Evolutionary conservation across 495 filamentous ascomycete genomes (phyloP), one percentile per base, ranked within the genome.

Genomic region (Aspergillus diversus): DNA sequence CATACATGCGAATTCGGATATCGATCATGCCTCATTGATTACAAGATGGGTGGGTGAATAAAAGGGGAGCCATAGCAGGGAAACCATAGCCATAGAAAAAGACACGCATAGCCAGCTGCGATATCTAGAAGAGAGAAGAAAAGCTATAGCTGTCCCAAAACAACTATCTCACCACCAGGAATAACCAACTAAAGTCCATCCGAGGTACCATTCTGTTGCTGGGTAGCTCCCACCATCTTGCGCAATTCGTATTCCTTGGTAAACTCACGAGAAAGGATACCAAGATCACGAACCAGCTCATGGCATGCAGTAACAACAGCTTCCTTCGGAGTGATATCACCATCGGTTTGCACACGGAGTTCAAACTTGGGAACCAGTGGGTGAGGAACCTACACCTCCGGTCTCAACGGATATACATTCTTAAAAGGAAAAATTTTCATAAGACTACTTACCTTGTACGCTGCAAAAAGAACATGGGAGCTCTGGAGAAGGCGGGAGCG

Each of bases 211-310:
- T 70, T 72, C 64, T 80, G 71, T 47, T 80, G 77, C 63, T 77
- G 70, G 52, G 75, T 73, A 43, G 85, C 88, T 15, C 87, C 86
- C 31, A 90, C 90, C 82, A 94, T 96, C 81, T 94, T 96, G 67
- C 93, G 89, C 60, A 97, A 81, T 66, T 97, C 93, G 71, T 87
- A 96, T 77, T 99, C 96, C 73, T 96, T 96, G 52, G 92, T 96
- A 75, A 99, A 97, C 69, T 96, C 90, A 55, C 91, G 87, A 39
- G 87, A 89, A 27, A 98, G 74, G 55, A 86, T 86, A 31, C 85
- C 89, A 61, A 96, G 82, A 59, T 92, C 87, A 57, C 84, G 80
- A 56, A 99, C 90, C 27, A 97, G 78, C 58, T 90, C 87, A 72
- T 90, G 84, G 78, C 89, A 96, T 48, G 87, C 85, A 39, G 85